Percentiles rank a stretch among this genome's conserved stretches.
These are phyloP conservation scores for Zymoseptoria tritici DNA, from an alignment of 2,329 filamentous ascomycete species.

Conservation along the genomic window DNA sequence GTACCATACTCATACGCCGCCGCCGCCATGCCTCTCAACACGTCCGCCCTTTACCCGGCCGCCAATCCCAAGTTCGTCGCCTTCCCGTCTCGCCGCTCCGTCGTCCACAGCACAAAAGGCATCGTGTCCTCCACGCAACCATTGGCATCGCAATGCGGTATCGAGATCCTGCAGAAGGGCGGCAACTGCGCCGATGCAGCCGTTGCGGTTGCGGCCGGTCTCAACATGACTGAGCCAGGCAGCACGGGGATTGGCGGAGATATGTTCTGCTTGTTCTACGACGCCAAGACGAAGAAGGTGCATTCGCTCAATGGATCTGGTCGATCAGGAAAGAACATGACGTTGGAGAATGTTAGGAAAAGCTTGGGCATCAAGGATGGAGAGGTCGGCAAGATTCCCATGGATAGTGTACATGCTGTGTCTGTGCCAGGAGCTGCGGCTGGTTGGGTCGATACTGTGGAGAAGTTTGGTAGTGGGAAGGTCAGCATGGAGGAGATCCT, in stretches of 20 bases:
- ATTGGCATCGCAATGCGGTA: slow-evolving; percentile 77
- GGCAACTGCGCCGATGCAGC: slow-evolving; percentile 97
- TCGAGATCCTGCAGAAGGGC: slow-evolving; percentile 74
- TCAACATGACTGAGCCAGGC: slow-evolving; percentile 89
- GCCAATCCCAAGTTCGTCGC: slow-evolving; percentile 49
- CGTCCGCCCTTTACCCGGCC: slow-evolving; percentile 44
- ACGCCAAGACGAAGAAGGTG: slow-evolving; percentile 73
- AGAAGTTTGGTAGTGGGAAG: slow-evolving; percentile 83
- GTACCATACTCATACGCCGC: neutral
- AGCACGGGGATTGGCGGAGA: slow-evolving; percentile 95
- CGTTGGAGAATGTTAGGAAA: slow-evolving; percentile 61
- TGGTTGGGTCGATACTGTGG: slow-evolving; percentile 85
- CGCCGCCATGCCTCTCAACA: slow-evolving; percentile 40
- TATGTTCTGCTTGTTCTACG: slow-evolving; percentile 92
- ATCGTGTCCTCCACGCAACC: slow-evolving; percentile 89
- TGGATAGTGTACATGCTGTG: slow-evolving; percentile 68
- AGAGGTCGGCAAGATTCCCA: slow-evolving; percentile 56
- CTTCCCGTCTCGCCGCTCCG: slow-evolving; percentile 76
- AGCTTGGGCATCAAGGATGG: slow-evolving; percentile 60
- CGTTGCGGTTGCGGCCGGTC: slow-evolving; percentile 81
- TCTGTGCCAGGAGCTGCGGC: slow-evolving; percentile 87
- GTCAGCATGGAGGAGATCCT: slow-evolving; percentile 70
- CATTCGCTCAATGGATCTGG: slow-evolving; percentile 88
- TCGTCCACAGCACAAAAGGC: slow-evolving; percentile 86
- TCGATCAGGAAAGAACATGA: slow-evolving; percentile 63